Evolutionary conservation across 2,329 filamentous ascomycete genomes (phyloP).

Genomic region (Plectosphaerella plurivora): DNA sequence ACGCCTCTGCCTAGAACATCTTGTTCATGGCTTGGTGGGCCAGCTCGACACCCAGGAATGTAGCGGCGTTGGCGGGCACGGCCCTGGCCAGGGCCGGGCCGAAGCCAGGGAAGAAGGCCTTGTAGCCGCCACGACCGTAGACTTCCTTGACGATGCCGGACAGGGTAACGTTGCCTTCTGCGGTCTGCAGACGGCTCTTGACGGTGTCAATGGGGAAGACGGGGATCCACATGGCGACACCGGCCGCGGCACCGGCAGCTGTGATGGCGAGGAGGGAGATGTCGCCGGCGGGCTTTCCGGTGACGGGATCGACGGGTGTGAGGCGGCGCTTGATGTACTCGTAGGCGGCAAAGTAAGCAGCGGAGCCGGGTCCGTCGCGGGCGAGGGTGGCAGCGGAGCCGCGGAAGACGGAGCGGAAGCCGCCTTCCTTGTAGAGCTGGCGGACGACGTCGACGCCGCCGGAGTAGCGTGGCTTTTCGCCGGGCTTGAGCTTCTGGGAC

Average conservation of each 20-base stretch:
- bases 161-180: conserved; percentile 78
- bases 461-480: conserved; percentile 87
- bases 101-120: conserved; percentile 96
- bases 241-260: conserved; percentile 81
- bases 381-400: conserved; percentile 88
- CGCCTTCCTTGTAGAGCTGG: conserved; percentile 88
- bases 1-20: conserved; percentile 32
- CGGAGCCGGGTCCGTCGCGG: conserved; percentile 86
- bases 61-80: conserved; percentile 93
- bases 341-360: conserved; percentile 96
- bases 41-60: conserved; percentile 82
- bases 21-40: conserved; percentile 80
- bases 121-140: conserved; percentile 77
- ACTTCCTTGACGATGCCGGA: conserved; percentile 74
- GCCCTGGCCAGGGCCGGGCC: conserved; percentile 88
- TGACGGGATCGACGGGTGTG: conserved; percentile 73
- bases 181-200: conserved; percentile 90
- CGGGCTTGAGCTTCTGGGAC: conserved; percentile 83
- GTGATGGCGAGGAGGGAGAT: conserved; percentile 80
- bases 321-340: conserved; percentile 88
- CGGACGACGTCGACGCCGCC: conserved; percentile 87
- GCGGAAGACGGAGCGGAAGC: conserved; percentile 86
- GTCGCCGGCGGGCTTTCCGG: conserved; percentile 69
- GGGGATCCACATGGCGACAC: conserved; percentile 98
- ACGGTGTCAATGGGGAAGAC: conserved; percentile 97